Conservation (phyloP, 331 rosid genomes). For the Ulmus americana region DNA sequence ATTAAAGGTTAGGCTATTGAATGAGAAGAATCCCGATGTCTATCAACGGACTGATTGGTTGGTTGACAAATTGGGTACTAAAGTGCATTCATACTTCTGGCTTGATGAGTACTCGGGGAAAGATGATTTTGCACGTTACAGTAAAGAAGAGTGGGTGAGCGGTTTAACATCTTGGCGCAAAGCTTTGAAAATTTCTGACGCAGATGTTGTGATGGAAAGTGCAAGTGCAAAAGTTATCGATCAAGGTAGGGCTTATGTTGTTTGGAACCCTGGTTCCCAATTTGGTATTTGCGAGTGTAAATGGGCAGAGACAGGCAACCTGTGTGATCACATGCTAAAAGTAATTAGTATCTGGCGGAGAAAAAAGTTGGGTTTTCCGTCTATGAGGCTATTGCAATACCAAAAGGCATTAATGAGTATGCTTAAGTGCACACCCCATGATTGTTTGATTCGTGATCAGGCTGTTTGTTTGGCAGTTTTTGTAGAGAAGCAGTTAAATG, state of each 20-base stretch:
- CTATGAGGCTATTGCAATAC: slow-evolving; percentile 62
- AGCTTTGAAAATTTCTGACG: slow-evolving; percentile 62
- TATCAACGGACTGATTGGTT: slow-evolving; percentile 82
- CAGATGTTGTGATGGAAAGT: slow-evolving; percentile 56
- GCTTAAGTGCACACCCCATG: slow-evolving; percentile 70
- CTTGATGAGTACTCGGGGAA: slow-evolving; percentile 87
- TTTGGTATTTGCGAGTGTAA: slow-evolving; percentile 71
- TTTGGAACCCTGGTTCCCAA: slow-evolving; percentile 73
- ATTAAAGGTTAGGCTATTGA: slow-evolving; percentile 64
- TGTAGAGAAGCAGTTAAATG: slow-evolving; percentile 59
- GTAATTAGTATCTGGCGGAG: slow-evolving; percentile 44
- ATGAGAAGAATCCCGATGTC: slow-evolving; percentile 52
- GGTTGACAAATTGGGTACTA: slow-evolving; percentile 79
- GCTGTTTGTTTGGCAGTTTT: slow-evolving; percentile 75
- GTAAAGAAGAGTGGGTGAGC: slow-evolving; percentile 86
- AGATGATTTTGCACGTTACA: slow-evolving; percentile 78
- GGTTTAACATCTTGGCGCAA: slow-evolving; percentile 94
- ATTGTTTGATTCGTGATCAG: slow-evolving; percentile 76
- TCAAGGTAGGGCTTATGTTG: slow-evolving; percentile 46
- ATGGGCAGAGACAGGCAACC: slow-evolving; percentile 80
- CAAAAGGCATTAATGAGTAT: slow-evolving; percentile 51
- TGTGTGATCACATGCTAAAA: slow-evolving; percentile 81
- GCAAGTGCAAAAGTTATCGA: slow-evolving; percentile 55
- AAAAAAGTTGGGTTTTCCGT: slow-evolving; percentile 41
- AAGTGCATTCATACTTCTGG: slow-evolving; percentile 90